Evolutionary conservation across 768 basidiomycete genomes (phyloP).

Genomic region (Boletus coccyginus): DNA sequence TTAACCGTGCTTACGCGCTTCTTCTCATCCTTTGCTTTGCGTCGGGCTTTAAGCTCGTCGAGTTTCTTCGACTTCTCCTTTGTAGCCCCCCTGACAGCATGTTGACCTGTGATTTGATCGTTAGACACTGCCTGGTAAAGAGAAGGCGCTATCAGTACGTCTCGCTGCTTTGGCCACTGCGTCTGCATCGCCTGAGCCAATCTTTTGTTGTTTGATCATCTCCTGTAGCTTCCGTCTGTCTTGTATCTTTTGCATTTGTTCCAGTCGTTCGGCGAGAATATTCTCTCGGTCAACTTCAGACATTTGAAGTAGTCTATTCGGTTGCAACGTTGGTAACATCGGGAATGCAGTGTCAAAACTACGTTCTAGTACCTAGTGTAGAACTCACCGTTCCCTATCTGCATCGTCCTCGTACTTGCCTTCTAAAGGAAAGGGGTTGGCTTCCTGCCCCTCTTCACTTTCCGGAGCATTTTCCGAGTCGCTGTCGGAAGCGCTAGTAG

Average conservation of each 20-base stretch:
- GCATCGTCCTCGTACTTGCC: conserved; percentile 85
- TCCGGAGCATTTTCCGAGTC: conserved; percentile 56
- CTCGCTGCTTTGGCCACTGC: conserved; percentile 72
- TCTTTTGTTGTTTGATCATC: conserved; percentile 67
- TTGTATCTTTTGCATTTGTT: conserved; percentile 73
- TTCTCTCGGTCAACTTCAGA: conserved; percentile 89
- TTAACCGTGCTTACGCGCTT: conserved; percentile 56
- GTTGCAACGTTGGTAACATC: conserved; percentile 5
- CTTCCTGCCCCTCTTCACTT: conserved; percentile 53
- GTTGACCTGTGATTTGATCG: conserved; percentile 53
- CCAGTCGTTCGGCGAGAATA: conserved; percentile 75
- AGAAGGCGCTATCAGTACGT: conserved; percentile 45
- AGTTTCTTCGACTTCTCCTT: conserved; percentile 79
- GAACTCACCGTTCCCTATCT: conserved; percentile 75
- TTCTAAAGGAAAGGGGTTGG: conserved; percentile 84
- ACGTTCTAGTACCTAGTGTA: conserved; percentile 22
- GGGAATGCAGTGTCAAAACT: conserved; percentile 24
- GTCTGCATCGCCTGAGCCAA: conserved; percentile 48
- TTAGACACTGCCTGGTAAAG: conserved; percentile 7
- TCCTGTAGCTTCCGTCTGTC: conserved; percentile 71
- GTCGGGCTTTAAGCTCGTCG: conserved; percentile 81
- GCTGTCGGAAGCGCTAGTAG: conserved; percentile 38
- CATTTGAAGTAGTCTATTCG: conserved; percentile 67
- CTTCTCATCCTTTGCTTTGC: conserved; percentile 88
- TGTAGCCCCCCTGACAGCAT: conserved; percentile 66